phyloP scores from a whole-genome alignment of 2,329 filamentous ascomycete genomes.

The Cordyceps tenuipes region DNA sequence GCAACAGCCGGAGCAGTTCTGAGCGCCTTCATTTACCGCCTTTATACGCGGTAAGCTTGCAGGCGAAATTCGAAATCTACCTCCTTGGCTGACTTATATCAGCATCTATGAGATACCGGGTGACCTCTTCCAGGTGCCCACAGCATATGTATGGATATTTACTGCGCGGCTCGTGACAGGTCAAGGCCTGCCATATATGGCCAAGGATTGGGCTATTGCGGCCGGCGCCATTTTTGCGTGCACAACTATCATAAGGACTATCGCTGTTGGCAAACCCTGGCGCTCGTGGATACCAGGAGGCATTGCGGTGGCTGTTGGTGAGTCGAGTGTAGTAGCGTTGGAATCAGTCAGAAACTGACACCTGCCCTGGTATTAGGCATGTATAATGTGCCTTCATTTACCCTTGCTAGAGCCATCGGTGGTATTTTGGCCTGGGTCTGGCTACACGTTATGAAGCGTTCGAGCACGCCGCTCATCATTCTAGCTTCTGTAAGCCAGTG shows the following conservation, averaged over 20 bases:
- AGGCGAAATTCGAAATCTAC: constrained; percentile 1
- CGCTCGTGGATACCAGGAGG: constrained; percentile 76
- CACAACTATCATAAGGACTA: constrained; percentile 63
- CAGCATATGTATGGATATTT: constrained; percentile 95
- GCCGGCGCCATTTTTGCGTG: constrained; percentile 67
- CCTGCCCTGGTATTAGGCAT: constrained; percentile 51
- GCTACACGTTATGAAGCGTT: constrained; percentile 43
- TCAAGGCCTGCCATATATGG: constrained; percentile 76
- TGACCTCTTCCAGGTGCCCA: constrained; percentile 85
- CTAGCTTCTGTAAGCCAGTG: constrained; percentile 55
- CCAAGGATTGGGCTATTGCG: constrained; percentile 67
- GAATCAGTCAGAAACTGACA: not conserved
- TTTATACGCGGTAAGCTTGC: constrained; percentile 58
- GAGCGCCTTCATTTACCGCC: constrained; percentile 75
- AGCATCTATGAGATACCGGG: constrained; percentile 84
- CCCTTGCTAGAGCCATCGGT: constrained; percentile 75
- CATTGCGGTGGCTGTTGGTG: constrained; percentile 88
- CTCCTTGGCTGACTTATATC: not conserved
- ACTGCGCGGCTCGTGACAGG: constrained; percentile 90
- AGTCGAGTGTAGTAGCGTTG: constrained; percentile 14
- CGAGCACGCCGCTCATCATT: constrained; percentile 76
- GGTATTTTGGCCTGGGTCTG: constrained; percentile 72
- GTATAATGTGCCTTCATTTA: constrained; percentile 97
- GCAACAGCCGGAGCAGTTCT: constrained; percentile 78
- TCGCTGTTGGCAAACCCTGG: constrained; percentile 51